These are phyloP conservation scores for Talaromyces pinophilus DNA, from an alignment of 2,329 filamentous ascomycete species.

Conservation along the genomic window DNA sequence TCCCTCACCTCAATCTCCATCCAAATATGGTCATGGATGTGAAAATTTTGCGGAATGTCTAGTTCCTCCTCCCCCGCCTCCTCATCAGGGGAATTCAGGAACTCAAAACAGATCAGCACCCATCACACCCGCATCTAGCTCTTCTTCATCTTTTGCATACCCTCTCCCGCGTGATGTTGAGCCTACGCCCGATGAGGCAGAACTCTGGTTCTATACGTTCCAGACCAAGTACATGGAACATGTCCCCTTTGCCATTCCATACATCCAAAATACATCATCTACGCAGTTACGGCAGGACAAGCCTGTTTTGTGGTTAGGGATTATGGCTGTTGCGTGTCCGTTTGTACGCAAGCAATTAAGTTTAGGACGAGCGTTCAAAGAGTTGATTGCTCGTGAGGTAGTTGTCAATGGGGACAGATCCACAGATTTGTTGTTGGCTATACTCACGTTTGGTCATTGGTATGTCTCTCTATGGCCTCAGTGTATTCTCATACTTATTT, in stretches of 20 bases:
- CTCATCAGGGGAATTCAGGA: not conserved
- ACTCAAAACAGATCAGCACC: slow-evolving; percentile 1
- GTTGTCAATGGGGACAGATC: slow-evolving; percentile 53
- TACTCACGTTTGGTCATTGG: slow-evolving; percentile 53
- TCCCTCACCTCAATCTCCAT: slow-evolving; percentile 3
- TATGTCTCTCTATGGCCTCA: slow-evolving; percentile 30
- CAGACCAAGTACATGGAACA: slow-evolving; percentile 44
- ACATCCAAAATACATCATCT: slow-evolving; percentile 38
- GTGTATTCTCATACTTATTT: not conserved
- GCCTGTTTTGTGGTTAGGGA: slow-evolving; percentile 56
- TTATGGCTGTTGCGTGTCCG: slow-evolving; percentile 51
- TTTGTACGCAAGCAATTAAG: slow-evolving; percentile 44
- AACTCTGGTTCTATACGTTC: slow-evolving; percentile 47
- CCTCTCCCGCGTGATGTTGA: slow-evolving; percentile 17
- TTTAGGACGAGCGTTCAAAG: slow-evolving; percentile 46
- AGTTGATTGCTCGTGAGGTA: slow-evolving; percentile 50
- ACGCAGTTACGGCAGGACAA: slow-evolving; percentile 42
- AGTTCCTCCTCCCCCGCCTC: not conserved
- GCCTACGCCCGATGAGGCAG: slow-evolving; percentile 40
- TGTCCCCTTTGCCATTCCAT: slow-evolving; percentile 51
- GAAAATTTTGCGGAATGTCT: not conserved
- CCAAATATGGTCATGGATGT: not conserved
- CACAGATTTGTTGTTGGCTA: slow-evolving; percentile 56
- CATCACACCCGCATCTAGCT: slow-evolving; percentile 1
- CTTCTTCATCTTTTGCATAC: slow-evolving; percentile 12